Evolutionary conservation across 169 alveolate species (phyloP).

Genomic region (Amoebophrya sp.): DNA sequence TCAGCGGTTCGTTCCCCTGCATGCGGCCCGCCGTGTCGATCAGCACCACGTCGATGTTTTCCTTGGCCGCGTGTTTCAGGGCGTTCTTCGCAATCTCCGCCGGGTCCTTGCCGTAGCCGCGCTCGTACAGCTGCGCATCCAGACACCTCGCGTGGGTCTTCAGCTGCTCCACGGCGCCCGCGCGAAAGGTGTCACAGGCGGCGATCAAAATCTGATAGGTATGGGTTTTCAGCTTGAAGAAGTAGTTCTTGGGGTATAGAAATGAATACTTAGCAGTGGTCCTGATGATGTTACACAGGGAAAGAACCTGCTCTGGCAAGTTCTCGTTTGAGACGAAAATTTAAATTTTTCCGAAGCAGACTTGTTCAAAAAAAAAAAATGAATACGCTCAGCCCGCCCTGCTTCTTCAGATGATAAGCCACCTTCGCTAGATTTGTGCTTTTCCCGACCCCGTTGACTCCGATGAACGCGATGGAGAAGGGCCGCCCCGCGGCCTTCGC

Average conservation of each 20-base stretch:
- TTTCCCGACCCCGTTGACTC: slow-evolving; percentile 99
- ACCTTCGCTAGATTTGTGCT: slow-evolving; percentile 98
- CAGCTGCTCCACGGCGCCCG: slow-evolving; percentile 99
- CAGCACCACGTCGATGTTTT: slow-evolving; percentile 90
- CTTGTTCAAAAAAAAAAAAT: background rate
- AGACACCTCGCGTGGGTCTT: slow-evolving; percentile 91
- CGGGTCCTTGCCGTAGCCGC: slow-evolving; percentile 98
- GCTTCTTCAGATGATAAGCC: slow-evolving; percentile 79
- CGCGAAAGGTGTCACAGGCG: slow-evolving; percentile 99
- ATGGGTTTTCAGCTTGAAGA: background rate
- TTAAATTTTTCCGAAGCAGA: background rate
- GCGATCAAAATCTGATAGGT: slow-evolving; percentile 72
- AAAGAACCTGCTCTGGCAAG: background rate
- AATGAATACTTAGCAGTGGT: background rate
- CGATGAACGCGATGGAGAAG: slow-evolving; percentile 60
- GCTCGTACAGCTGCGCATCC: slow-evolving; percentile 90
- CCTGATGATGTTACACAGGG: background rate
- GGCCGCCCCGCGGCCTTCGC: slow-evolving; percentile 49
- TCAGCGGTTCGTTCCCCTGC: slow-evolving; percentile 99
- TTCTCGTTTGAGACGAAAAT: background rate
- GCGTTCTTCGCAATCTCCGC: slow-evolving; percentile 93
- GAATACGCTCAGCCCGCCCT: background rate
- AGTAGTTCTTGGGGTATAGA: background rate
- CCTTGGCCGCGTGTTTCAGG: slow-evolving; percentile 71
- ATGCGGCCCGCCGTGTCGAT: slow-evolving; percentile 99